Evolutionary conservation across 176 grass and related monocot genomes (phyloP), one percentile per base, ranked within the genome.

Genomic region (bread wheat (Triticum aestivum)): DNA sequence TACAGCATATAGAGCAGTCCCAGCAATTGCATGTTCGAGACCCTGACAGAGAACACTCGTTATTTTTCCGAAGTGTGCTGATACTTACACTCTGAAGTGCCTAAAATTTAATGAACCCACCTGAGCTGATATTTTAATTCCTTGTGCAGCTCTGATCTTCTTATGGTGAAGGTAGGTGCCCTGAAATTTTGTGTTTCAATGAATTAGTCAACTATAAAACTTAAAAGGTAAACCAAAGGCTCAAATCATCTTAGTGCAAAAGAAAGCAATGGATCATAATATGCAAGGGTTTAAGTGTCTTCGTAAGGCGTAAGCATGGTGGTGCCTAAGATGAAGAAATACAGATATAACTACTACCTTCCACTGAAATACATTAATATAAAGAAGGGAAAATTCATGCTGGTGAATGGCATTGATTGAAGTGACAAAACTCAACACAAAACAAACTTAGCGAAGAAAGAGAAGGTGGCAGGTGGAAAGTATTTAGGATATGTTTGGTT

Each of bases 91-190:
- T 77, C 63, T 71, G 61, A 67, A 78, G 85, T 63, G 32, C 13
- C 51, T 80, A 72, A 49, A 54, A 14, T 15, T 0, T 85, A 72
- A 38, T 38, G 37, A 38, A 38, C 37, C 1, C 37, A 97, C 95
- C 95, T 97, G 92, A 1, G 93, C 95, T 68, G 95, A 98, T 85
- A 98, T 92, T 90, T 98, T 98, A 62, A 98, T 79, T 62, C 95
- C 95, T 82, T 95, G 95, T 82, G 95, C 95, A 73, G 95, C 95
- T 89, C 92, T 98, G 42, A 98, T 84, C 86, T 93, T 93, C 63
- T 95, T 95, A 59, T 98, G 95, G 82, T 98, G 95, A 83, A 83
- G 54, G 56, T 98, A 98, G 62, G 91, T 71, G 21, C 93, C 93
- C 95, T 97, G 91, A 75, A 83, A 84, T 82, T 13, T n/a, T 4